These are phyloP conservation scores for Sarcocystis neurona DNA, from an alignment of 169 alveolate genomes.

Conservation along the genomic window DNA sequence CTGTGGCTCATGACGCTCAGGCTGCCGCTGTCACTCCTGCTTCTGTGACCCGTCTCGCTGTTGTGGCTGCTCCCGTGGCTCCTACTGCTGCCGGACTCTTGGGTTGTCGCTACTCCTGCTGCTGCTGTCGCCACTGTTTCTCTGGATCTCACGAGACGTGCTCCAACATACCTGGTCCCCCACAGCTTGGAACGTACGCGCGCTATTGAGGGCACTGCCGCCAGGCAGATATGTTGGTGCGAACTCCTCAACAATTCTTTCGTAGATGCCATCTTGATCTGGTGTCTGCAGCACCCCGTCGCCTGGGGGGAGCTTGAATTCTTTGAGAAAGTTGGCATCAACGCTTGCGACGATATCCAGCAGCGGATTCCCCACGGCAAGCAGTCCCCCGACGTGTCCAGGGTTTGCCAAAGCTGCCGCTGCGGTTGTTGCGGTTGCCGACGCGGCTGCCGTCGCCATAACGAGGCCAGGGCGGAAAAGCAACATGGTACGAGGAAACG, in stretches of 20 bases:
- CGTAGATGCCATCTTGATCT: slow-evolving; percentile 77
- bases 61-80: no score
- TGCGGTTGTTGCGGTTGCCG: background rate
- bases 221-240: slow-evolving; percentile 74
- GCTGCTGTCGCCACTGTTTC: no score
- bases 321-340: slow-evolving; percentile 53
- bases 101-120: no score
- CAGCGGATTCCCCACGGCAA: slow-evolving; percentile 84
- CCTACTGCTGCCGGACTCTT: no score
- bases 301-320: slow-evolving; percentile 72
- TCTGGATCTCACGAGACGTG: no score
- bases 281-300: slow-evolving; percentile 77
- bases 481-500: background rate
- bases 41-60: no score
- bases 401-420: background rate
- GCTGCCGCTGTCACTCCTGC: no score
- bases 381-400: background rate
- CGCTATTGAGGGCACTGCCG: slow-evolving; percentile 83
- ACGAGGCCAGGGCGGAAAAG: background rate
- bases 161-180: slow-evolving; percentile 56
- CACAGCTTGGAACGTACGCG: slow-evolving; percentile 80
- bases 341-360: slow-evolving; percentile 78
- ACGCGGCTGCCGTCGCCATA: background rate
- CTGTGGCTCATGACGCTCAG: no score
- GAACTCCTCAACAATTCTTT: slow-evolving; percentile 45